Evolutionary conservation across 1,284 basidiomycete genomes (phyloP).

Genomic region (Schizophyllum amplum): DNA sequence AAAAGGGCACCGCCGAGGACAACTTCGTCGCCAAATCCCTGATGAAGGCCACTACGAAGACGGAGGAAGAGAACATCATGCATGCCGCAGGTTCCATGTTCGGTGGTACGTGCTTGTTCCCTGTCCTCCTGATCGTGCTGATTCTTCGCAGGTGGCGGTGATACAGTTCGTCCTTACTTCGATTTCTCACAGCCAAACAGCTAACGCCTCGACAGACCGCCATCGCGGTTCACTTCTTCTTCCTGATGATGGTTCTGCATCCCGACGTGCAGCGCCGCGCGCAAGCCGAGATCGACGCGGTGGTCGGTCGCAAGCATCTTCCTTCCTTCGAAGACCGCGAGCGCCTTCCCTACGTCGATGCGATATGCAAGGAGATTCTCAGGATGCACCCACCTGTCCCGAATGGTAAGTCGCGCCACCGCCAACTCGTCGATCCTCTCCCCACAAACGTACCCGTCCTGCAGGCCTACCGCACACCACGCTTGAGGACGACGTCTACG

Average conservation of each 20-base stretch:
- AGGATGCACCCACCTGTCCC: background rate
- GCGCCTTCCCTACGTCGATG: background rate
- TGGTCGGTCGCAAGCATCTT: background rate
- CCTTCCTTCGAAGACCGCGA: background rate
- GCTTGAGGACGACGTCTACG: background rate
- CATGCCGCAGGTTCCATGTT: too few species aligned
- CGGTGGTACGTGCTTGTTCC: too few species aligned
- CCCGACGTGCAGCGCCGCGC: background rate
- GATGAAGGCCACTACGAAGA: too few species aligned
- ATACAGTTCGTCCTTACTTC: background rate
- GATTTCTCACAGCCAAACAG: background rate
- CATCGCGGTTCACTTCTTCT: background rate
- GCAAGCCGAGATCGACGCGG: background rate
- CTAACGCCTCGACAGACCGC: background rate
- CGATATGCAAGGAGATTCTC: background rate
- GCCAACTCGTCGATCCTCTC: too few species aligned
- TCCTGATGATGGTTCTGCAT: background rate
- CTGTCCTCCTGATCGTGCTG: too few species aligned
- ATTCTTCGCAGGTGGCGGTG: background rate
- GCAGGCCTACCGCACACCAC: conserved; percentile 1
- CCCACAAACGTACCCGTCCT: too few species aligned
- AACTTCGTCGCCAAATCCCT: too few species aligned
- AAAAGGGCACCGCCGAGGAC: too few species aligned
- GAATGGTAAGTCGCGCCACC: too few species aligned
- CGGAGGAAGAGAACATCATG: too few species aligned